These are phyloP conservation scores for Astrothelium macrocarpum DNA, from an alignment of 495 filamentous ascomycete genomes.

Conservation along the genomic window DNA sequence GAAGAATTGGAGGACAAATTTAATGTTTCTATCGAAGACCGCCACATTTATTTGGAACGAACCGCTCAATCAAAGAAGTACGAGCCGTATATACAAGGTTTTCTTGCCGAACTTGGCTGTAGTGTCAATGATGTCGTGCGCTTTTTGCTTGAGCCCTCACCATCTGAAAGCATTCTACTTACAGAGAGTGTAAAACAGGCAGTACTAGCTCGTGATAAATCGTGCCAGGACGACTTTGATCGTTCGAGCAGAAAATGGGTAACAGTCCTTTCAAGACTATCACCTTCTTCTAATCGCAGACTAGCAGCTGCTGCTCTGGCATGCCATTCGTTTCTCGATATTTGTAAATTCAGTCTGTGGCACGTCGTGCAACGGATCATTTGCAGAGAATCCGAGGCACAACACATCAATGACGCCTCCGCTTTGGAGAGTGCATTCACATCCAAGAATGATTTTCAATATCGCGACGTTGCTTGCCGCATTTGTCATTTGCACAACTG, in stretches of 20 bases:
- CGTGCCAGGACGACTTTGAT: constrained; percentile 28
- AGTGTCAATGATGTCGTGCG: constrained; percentile 23
- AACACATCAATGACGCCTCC: not conserved
- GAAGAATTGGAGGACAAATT: constrained; percentile 16
- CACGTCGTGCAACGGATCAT: constrained; percentile 23
- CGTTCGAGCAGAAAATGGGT: constrained; percentile 22
- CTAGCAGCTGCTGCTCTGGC: constrained; percentile 20
- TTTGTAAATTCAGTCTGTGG: constrained; percentile 26
- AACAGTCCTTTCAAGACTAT: constrained; percentile 19
- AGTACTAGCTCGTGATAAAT: constrained; percentile 18
- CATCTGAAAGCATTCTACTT: not conserved
- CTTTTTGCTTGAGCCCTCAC: constrained; percentile 15
- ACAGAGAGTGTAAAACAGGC: constrained; percentile 5
- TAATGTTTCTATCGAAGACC: constrained; percentile 10
- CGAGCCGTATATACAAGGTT: constrained; percentile 16
- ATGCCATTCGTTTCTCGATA: constrained; percentile 24
- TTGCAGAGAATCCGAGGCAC: not conserved
- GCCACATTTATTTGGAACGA: constrained; percentile 8
- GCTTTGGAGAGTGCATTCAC: constrained; percentile 1
- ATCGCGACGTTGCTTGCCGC: constrained; percentile 15
- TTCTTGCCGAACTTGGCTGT: constrained; percentile 25
- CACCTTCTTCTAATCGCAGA: constrained; percentile 10
- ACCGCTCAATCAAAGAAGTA: constrained; percentile 14
- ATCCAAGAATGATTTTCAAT: not conserved
- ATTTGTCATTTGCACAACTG: constrained; percentile 24